phyloP scores from a whole-genome alignment of 2,329 filamentous ascomycete genomes.

The Sarocladiaceae sp. region DNA sequence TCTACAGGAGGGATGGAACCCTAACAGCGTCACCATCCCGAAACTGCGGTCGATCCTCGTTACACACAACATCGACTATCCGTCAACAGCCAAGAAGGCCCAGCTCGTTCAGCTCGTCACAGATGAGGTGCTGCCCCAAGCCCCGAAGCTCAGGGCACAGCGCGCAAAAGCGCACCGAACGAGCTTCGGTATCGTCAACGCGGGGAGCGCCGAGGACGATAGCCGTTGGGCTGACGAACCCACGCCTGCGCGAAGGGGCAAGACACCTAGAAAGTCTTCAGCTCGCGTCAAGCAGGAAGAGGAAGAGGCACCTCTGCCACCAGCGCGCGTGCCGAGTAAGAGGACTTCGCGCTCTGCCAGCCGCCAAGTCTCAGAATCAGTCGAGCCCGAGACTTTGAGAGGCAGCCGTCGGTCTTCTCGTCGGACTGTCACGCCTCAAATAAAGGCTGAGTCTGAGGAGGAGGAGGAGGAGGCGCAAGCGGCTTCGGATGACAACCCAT shows the following conservation, averaged over 20 bases:
- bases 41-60: conserved; percentile 87
- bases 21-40: conserved; percentile 75
- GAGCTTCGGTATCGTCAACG: conserved; percentile 74
- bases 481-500: conserved; percentile 45
- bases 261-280: conserved; percentile 48
- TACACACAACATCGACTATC: conserved; percentile 78
- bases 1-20: conserved; percentile 80
- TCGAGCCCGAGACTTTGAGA: conserved; percentile 29
- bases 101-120: conserved; percentile 82
- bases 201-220: conserved; percentile 59
- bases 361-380: conserved; percentile 42
- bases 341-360: conserved; percentile 48
- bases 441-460: conserved; percentile 49
- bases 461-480: conserved; percentile 39
- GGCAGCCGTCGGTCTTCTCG: conserved; percentile 39
- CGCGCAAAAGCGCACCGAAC: conserved; percentile 77
- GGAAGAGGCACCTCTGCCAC: conserved; percentile 31
- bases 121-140: conserved; percentile 69
- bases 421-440: conserved; percentile 42
- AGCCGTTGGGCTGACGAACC: conserved; percentile 56
- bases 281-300: conserved; percentile 48
- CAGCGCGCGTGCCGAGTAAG: conserved; percentile 44
- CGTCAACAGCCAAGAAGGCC: conserved; percentile 84
- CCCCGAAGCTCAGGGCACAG: conserved; percentile 67
- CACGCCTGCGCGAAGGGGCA: conserved; percentile 44